Percentiles rank a stretch among this genome's conserved stretches.
phyloP scores from a whole-genome alignment of 495 filamentous ascomycete genomes.

The Cryomyces antarcticus region DNA sequence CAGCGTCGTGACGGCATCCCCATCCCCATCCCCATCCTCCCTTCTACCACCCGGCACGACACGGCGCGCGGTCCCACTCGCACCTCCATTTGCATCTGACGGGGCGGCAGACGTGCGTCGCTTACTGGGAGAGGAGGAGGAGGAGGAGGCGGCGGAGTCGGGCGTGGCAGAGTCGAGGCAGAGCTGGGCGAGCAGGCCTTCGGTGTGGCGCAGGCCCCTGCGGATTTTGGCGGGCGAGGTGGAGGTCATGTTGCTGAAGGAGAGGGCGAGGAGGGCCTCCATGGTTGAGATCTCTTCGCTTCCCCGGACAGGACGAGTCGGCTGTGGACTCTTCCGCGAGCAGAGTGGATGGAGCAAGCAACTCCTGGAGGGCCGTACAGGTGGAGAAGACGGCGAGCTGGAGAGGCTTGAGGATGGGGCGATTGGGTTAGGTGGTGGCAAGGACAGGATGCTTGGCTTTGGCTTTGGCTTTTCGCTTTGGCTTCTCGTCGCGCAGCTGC shows the following conservation, averaged over 20 bases:
- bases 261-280: constrained; percentile 80
- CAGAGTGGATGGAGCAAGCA: too few species aligned
- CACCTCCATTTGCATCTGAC: not conserved
- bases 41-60: too few species aligned
- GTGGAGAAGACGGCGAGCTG: too few species aligned
- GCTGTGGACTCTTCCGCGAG: too few species aligned
- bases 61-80: not conserved
- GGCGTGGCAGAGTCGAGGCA: constrained; percentile 31
- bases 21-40: not conserved
- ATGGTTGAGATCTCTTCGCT: constrained; percentile 22
- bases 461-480: too few species aligned
- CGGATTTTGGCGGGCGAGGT: constrained; percentile 74
- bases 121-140: constrained; percentile 13
- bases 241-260: constrained; percentile 92
- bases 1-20: constrained; percentile 31
- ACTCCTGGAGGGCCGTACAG: too few species aligned
- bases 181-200: constrained; percentile 89
- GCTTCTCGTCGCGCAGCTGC: too few species aligned
- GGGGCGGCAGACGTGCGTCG: constrained; percentile 21
- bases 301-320: too few species aligned
- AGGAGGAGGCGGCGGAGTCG: constrained; percentile 23
- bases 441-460: too few species aligned
- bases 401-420: too few species aligned
- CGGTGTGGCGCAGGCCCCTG: constrained; percentile 86
- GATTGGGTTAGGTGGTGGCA: too few species aligned